Percentiles rank a stretch among this genome's conserved stretches.
These are phyloP conservation scores for Lolium perenne DNA, from an alignment of 176 grass and related monocot species.

Conservation along the genomic window DNA sequence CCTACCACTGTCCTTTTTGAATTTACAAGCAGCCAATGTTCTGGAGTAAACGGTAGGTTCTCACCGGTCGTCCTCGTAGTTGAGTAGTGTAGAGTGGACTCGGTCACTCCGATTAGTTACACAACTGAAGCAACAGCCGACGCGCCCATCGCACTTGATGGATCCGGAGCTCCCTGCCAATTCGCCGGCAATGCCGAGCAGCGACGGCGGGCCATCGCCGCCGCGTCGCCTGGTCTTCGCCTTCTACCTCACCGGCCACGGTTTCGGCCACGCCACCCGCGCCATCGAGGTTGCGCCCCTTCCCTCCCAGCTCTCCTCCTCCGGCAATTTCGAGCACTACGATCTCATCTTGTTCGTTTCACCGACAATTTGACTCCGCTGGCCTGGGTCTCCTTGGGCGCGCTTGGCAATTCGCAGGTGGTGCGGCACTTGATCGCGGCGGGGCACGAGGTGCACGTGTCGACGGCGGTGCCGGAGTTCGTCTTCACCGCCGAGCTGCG, in stretches of 20 bases:
- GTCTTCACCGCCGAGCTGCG: constrained; percentile 94
- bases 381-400: too few relatives aligned
- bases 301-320: neutral
- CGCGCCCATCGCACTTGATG: neutral
- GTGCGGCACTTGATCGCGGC: constrained; percentile 77
- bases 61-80: neutral
- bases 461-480: constrained; percentile 86
- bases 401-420: constrained; percentile 50
- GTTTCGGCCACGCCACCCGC: constrained; percentile 96
- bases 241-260: constrained; percentile 90
- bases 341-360: neutral
- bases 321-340: constrained; percentile 1
- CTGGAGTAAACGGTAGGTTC: neutral
- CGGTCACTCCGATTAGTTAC: neutral
- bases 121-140: constrained; percentile 10
- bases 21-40: too few relatives aligned
- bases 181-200: constrained; percentile 29
- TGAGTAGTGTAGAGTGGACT: neutral
- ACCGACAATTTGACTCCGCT: neutral
- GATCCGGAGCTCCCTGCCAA: constrained; percentile 34
- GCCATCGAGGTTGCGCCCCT: constrained; percentile 57
- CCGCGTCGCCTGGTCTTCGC: constrained; percentile 54
- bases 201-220: constrained; percentile 18
- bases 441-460: constrained; percentile 92
- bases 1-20: too few relatives aligned